phyloP scores from a whole-genome alignment of 257 asterid genomes.

The Solanum pennellii region DNA sequence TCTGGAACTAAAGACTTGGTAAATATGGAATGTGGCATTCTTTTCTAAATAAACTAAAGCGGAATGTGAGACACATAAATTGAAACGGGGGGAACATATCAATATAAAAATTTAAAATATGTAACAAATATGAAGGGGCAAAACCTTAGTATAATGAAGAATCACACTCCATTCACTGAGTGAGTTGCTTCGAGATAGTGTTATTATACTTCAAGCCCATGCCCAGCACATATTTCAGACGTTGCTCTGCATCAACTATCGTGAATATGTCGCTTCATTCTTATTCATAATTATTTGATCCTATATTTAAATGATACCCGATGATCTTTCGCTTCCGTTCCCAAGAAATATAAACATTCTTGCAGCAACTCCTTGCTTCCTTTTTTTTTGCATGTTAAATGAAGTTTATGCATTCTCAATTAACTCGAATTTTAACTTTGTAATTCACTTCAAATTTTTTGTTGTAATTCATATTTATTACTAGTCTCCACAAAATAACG shows the following conservation, averaged over 20 bases:
- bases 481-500: neutral
- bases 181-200: neutral
- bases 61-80: neutral
- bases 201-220: neutral
- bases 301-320: neutral
- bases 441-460: neutral
- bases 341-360: neutral
- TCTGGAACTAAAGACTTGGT: neutral
- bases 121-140: neutral
- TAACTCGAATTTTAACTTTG: neutral
- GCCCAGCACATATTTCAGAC: neutral
- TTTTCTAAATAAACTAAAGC: neutral
- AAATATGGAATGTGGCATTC: neutral
- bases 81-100: neutral
- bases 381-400: neutral
- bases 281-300: neutral
- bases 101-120: neutral
- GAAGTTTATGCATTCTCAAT: neutral
- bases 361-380: neutral
- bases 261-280: neutral
- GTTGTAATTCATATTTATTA: neutral
- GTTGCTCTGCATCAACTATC: neutral
- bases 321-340: neutral
- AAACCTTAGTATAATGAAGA: neutral
- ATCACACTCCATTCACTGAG: neutral